Percentiles rank a stretch among this genome's conserved stretches.
Conservation (phyloP, 768 basidiomycete species). For the Mycena floridula region DNA sequence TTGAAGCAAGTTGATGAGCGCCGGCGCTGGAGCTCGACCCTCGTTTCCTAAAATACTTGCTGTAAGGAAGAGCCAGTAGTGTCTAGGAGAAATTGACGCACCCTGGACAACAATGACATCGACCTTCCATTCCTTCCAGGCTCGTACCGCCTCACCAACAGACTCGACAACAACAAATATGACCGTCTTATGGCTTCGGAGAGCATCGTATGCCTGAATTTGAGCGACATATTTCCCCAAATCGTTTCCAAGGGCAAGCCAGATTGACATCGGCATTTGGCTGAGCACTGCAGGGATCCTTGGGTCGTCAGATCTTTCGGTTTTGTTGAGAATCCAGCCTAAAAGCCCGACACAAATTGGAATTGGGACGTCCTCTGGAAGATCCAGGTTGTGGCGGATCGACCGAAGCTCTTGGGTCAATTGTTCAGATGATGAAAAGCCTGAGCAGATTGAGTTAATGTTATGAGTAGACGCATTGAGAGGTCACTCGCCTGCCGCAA, state of each 20-base stretch:
- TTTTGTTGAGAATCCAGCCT: slow-evolving; percentile 48
- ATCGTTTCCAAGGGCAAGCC: slow-evolving; percentile 55
- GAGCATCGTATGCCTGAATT: slow-evolving; percentile 32
- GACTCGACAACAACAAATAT: slow-evolving; percentile 45
- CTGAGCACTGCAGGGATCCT: slow-evolving; percentile 38
- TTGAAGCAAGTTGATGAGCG: slow-evolving; percentile 22
- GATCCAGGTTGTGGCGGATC: slow-evolving; percentile 26
- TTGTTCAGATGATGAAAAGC: slow-evolving; percentile 25
- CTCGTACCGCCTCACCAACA: slow-evolving; percentile 37
- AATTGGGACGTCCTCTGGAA: slow-evolving; percentile 25
- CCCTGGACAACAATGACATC: slow-evolving; percentile 68
- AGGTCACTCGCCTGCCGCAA: slow-evolving; percentile 37
- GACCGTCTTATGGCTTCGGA: slow-evolving; percentile 37
- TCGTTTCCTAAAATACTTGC: not conserved
- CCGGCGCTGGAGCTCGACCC: slow-evolving; percentile 22
- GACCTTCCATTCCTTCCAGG: slow-evolving; percentile 38
- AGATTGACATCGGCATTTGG: slow-evolving; percentile 43
- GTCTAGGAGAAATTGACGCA: slow-evolving; percentile 14
- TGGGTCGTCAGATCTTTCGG: slow-evolving; percentile 25
- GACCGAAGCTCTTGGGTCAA: slow-evolving; percentile 35
- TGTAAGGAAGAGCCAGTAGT: not conserved
- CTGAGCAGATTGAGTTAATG: slow-evolving; percentile 18
- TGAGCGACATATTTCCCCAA: slow-evolving; percentile 45
- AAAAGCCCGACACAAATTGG: slow-evolving; percentile 57
- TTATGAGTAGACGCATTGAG: slow-evolving; percentile 1